Evolutionary conservation across 2,329 filamentous ascomycete species (phyloP).

Genomic region (Colletotrichum neosansevieriae): DNA sequence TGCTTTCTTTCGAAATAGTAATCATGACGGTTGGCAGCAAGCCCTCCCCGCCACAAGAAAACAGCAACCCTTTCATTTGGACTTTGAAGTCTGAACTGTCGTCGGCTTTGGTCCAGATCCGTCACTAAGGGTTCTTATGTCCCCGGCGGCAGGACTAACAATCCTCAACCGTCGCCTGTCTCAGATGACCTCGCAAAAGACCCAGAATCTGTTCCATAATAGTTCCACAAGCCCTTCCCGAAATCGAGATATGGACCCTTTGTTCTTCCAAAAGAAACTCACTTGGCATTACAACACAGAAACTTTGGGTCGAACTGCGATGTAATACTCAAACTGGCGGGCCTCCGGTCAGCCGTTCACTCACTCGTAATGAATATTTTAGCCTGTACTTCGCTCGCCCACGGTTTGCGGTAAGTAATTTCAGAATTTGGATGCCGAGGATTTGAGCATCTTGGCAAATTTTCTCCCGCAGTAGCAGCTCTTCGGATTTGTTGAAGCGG

Average conservation of each 20-base stretch:
- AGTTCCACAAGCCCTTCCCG: not conserved
- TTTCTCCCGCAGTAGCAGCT: no score
- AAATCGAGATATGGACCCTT: not conserved
- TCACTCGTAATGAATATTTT: no score
- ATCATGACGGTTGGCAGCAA: slow-evolving; percentile 18
- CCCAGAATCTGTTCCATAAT: no score
- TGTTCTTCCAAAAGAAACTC: not conserved
- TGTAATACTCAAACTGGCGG: no score
- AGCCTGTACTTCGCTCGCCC: no score
- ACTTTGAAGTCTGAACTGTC: not conserved
- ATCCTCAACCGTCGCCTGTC: not conserved
- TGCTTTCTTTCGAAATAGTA: not conserved
- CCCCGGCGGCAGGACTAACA: not conserved
- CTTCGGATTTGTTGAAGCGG: no score
- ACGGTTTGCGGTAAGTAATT: no score
- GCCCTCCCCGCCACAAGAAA: not conserved
- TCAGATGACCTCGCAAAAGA: not conserved
- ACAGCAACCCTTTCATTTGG: not conserved
- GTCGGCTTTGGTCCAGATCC: not conserved
- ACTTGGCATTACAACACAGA: no score
- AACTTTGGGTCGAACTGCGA: no score
- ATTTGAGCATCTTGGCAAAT: no score
- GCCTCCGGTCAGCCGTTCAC: no score
- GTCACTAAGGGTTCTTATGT: not conserved
- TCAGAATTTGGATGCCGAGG: no score